Evolutionary conservation across 441 rosid species (phyloP).

Genomic region (Brassica hybrid): DNA sequence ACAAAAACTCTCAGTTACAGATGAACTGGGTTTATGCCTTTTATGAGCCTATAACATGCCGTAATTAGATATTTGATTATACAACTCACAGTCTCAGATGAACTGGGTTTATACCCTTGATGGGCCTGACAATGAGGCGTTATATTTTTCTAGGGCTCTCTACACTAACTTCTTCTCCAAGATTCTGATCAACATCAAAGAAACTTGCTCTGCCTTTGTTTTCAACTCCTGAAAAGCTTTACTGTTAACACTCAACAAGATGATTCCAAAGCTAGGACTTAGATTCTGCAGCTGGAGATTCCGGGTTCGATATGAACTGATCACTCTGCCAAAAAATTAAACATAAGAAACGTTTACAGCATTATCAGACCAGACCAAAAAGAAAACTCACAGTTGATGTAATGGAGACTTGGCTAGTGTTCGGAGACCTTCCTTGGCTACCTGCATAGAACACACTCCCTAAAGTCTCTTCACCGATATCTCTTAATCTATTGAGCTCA

Average conservation of each 20-base stretch:
- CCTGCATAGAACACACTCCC: slow-evolving; percentile 36
- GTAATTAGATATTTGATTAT: neutral
- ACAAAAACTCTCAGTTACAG: neutral
- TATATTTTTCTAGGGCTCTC: slow-evolving; percentile 15
- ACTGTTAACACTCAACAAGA: slow-evolving; percentile 9
- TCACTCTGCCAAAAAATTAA: slow-evolving; percentile 34
- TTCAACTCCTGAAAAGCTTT: neutral
- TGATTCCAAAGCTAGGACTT: slow-evolving; percentile 19
- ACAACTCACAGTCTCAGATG: neutral
- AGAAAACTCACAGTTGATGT: slow-evolving; percentile 52
- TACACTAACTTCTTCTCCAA: slow-evolving; percentile 33
- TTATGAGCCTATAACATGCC: no score
- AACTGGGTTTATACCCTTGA: neutral
- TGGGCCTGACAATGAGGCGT: neutral
- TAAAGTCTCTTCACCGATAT: slow-evolving; percentile 52
- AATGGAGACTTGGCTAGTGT: slow-evolving; percentile 37
- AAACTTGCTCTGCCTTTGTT: slow-evolving; percentile 17
- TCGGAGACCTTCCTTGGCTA: slow-evolving; percentile 39
- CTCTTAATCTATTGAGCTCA: slow-evolving; percentile 56
- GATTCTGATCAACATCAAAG: slow-evolving; percentile 6
- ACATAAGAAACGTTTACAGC: neutral
- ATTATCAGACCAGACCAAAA: neutral
- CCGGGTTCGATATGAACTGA: slow-evolving; percentile 18
- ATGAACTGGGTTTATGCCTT: neutral
- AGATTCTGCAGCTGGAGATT: slow-evolving; percentile 36